A percentile compares a stretch with the other conserved stretches of the same genome.
phyloP scores from a whole-genome alignment of 768 basidiomycete species.

The Agaricus blazei region DNA sequence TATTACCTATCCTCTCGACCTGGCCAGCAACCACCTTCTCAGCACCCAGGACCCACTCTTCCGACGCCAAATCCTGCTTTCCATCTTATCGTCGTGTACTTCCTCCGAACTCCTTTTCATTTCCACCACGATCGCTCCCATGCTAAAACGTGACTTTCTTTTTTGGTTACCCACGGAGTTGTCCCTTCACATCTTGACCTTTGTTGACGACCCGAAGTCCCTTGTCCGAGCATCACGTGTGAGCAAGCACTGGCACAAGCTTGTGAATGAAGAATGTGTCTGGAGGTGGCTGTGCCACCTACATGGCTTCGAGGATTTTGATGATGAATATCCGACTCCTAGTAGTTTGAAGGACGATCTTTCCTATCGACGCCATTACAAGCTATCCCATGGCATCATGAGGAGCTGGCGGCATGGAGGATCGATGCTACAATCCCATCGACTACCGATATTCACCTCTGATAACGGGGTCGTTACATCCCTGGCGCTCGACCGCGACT shows the following conservation, averaged over 20 bases:
- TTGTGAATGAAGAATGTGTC: slow-evolving; percentile 69
- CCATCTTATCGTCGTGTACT: slow-evolving; percentile 48
- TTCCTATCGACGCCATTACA: slow-evolving; percentile 70
- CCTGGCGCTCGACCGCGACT: slow-evolving; percentile 75
- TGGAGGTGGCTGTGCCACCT: slow-evolving; percentile 75
- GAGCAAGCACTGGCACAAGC: slow-evolving; percentile 61
- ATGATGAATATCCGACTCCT: slow-evolving; percentile 12
- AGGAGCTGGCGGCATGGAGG: slow-evolving; percentile 80
- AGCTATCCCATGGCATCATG: slow-evolving; percentile 64
- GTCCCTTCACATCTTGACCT: slow-evolving; percentile 67
- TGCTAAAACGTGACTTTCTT: slow-evolving; percentile 60
- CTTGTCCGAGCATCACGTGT: slow-evolving; percentile 69
- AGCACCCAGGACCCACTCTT: slow-evolving; percentile 24
- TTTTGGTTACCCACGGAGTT: slow-evolving; percentile 49
- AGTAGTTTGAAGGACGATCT: slow-evolving; percentile 20
- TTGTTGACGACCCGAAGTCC: slow-evolving; percentile 69
- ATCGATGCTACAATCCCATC: slow-evolving; percentile 60
- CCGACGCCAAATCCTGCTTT: slow-evolving; percentile 47
- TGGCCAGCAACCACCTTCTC: slow-evolving; percentile 12
- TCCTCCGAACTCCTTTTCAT: slow-evolving; percentile 62
- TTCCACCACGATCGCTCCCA: slow-evolving; percentile 56
- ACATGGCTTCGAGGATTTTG: slow-evolving; percentile 42
- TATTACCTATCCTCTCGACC: slow-evolving; percentile 16
- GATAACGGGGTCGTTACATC: slow-evolving; percentile 78
- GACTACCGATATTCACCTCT: slow-evolving; percentile 34